A percentile compares a stretch with the other conserved stretches of the same genome.
Conservation (phyloP, 345 rosid species). For the Conringia planisiliqua region DNA sequence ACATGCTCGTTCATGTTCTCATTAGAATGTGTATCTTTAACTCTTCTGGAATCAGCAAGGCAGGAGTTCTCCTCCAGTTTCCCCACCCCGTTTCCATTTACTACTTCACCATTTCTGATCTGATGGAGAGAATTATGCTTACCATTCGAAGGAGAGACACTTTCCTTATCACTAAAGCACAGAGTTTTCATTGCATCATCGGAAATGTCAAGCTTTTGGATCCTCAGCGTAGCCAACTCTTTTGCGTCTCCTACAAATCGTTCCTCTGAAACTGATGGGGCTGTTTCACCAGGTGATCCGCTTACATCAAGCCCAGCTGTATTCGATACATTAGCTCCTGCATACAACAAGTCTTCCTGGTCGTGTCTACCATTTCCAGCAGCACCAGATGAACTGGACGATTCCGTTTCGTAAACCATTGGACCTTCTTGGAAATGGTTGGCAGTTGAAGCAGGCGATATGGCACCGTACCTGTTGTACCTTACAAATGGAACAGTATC, state of each 20-base stretch:
- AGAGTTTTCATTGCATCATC: slow-evolving; percentile 34
- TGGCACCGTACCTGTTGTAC: slow-evolving; percentile 34
- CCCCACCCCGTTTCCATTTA: slow-evolving; percentile 37
- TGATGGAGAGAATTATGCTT: slow-evolving; percentile 44
- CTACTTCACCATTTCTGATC: slow-evolving; percentile 40
- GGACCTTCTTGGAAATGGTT: slow-evolving; percentile 49
- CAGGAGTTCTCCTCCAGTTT: slow-evolving; percentile 31
- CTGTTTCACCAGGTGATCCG: slow-evolving; percentile 14
- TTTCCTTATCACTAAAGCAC: slow-evolving; percentile 29
- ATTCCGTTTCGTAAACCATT: slow-evolving; percentile 33
- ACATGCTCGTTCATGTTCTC: slow-evolving; percentile 32
- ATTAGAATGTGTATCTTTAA: slow-evolving; percentile 8
- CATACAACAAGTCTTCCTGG: slow-evolving; percentile 22
- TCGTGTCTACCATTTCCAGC: slow-evolving; percentile 32
- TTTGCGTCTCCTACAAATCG: slow-evolving; percentile 51
- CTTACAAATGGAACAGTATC: slow-evolving; percentile 44
- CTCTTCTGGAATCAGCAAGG: slow-evolving; percentile 24
- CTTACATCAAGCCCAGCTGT: slow-evolving; percentile 9
- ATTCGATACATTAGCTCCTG: slow-evolving; percentile 1
- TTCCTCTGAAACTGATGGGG: slow-evolving; percentile 39
- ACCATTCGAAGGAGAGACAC: slow-evolving; percentile 29
- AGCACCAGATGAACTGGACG: slow-evolving; percentile 26
- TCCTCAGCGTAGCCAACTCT: slow-evolving; percentile 50
- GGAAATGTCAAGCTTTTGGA: slow-evolving; percentile 38
- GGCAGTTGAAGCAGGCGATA: slow-evolving; percentile 30